These are phyloP conservation scores for Acacia concinna DNA, from an alignment of 331 rosid genomes.

Conservation along the genomic window DNA sequence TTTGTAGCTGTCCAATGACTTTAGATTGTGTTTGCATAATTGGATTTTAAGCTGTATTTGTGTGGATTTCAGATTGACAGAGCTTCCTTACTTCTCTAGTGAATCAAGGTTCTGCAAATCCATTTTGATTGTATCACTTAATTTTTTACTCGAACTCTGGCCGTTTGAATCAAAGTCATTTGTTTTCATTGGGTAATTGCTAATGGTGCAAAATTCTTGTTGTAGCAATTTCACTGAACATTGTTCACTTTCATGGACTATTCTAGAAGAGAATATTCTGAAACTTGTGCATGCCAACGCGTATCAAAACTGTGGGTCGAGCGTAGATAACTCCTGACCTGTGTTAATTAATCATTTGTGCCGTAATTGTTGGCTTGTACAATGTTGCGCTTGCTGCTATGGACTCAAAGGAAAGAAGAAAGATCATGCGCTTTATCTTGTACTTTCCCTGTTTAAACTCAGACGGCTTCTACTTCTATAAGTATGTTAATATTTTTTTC, in stretches of 20 bases:
- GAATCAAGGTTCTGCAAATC: slow-evolving; percentile 28
- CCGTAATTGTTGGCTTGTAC: background rate
- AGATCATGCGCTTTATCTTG: background rate
- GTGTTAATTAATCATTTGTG: background rate
- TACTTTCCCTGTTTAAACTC: background rate
- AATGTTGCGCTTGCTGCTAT: background rate
- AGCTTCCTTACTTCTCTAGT: slow-evolving; percentile 1
- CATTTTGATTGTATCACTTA: slow-evolving; percentile 24
- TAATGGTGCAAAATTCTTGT: background rate
- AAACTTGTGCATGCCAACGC: background rate
- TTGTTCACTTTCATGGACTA: background rate
- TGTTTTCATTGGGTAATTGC: background rate
- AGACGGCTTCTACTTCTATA: background rate
- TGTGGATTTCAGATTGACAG: slow-evolving; percentile 23
- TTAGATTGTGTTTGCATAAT: slow-evolving; percentile 24
- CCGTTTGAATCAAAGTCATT: background rate
- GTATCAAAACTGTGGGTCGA: background rate
- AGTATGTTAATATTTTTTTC: background rate
- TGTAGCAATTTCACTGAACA: background rate
- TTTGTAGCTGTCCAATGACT: slow-evolving; percentile 15
- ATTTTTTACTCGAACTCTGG: slow-evolving; percentile 8
- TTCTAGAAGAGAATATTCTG: background rate
- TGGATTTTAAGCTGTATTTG: slow-evolving; percentile 13
- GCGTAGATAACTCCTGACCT: slow-evolving; percentile 31
- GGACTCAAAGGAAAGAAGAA: background rate